Conservation (phyloP, 805 yeast species). For the Saturnispora gosingensis region DNA sequence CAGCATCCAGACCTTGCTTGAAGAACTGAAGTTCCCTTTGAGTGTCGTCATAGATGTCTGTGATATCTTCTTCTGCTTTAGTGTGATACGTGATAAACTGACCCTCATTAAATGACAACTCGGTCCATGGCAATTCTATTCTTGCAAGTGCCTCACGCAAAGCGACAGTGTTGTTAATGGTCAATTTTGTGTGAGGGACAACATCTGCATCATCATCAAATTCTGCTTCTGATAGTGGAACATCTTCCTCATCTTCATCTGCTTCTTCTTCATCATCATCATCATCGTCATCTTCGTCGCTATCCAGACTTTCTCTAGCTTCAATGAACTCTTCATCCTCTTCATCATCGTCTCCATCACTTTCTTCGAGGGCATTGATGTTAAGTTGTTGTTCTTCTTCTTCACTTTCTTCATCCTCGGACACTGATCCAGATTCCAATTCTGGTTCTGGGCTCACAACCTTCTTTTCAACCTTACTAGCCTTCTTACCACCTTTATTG, state of each 20-base stretch:
- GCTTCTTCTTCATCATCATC: conserved; percentile 40
- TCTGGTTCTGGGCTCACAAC: conserved; percentile 29
- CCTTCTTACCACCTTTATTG: conserved; percentile 24
- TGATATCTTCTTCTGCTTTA: conserved; percentile 56
- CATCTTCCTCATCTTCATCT: conserved; percentile 69
- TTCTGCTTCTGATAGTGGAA: conserved; percentile 85
- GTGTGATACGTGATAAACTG: conserved; percentile 57
- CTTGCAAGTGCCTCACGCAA: conserved; percentile 59
- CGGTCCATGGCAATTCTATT: conserved; percentile 54
- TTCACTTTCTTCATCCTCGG: conserved; percentile 25
- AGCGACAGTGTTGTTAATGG: conserved; percentile 84
- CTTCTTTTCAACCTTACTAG: conserved; percentile 3
- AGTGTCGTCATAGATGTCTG: conserved; percentile 90
- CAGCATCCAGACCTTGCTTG: conserved; percentile 87
- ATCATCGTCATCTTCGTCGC: conserved; percentile 26
- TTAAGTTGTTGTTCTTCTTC: conserved; percentile 21
- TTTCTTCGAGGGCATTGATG: conserved; percentile 9
- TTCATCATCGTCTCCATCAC: conserved; percentile 22
- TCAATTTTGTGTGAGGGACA: conserved; percentile 83
- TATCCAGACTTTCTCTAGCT: conserved; percentile 9
- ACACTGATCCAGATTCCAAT: conserved; percentile 22
- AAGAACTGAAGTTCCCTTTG: conserved; percentile 93
- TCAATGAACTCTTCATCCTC: conserved; percentile 23
- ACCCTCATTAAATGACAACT: conserved; percentile 74
- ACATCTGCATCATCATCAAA: conserved; percentile 91